These are phyloP conservation scores for Moricandia moricandioides DNA, from an alignment of 345 rosid genomes.

Conservation along the genomic window DNA sequence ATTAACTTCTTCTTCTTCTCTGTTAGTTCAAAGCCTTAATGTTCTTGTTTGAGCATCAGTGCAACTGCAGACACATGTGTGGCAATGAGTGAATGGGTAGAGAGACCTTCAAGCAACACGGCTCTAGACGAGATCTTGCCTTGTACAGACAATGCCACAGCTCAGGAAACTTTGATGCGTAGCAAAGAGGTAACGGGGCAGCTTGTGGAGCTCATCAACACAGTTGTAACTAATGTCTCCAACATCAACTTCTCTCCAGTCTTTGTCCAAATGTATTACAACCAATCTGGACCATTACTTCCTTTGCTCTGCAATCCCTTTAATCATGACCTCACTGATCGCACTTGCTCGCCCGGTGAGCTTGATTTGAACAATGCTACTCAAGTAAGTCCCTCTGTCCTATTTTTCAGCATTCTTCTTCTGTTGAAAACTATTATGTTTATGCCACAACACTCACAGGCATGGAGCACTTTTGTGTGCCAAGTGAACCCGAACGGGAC, in stretches of 20 bases:
- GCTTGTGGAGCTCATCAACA: conserved; percentile 72
- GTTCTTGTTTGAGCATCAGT: conserved; percentile 36
- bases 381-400: conserved; percentile 46
- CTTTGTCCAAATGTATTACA: conserved; percentile 68
- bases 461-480: conserved; percentile 67
- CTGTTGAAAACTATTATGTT: not conserved
- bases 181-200: conserved; percentile 78
- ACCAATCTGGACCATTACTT: conserved; percentile 86
- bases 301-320: conserved; percentile 87
- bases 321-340: conserved; percentile 51
- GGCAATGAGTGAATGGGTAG: conserved; percentile 85
- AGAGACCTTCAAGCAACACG: conserved; percentile 75
- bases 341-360: conserved; percentile 71
- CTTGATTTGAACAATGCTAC: conserved; percentile 74
- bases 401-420: not conserved
- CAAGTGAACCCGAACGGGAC: conserved; percentile 64
- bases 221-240: conserved; percentile 90
- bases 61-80: conserved; percentile 85
- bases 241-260: conserved; percentile 90
- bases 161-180: conserved; percentile 64
- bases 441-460: conserved; percentile 42
- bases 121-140: conserved; percentile 85
- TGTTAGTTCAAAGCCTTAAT: not conserved
- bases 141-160: conserved; percentile 72
- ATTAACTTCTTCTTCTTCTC: not conserved